Evolutionary conservation across 2,329 filamentous ascomycete genomes (phyloP), one percentile per base, ranked within the genome.

Genomic region (Alternaria arborescens): DNA sequence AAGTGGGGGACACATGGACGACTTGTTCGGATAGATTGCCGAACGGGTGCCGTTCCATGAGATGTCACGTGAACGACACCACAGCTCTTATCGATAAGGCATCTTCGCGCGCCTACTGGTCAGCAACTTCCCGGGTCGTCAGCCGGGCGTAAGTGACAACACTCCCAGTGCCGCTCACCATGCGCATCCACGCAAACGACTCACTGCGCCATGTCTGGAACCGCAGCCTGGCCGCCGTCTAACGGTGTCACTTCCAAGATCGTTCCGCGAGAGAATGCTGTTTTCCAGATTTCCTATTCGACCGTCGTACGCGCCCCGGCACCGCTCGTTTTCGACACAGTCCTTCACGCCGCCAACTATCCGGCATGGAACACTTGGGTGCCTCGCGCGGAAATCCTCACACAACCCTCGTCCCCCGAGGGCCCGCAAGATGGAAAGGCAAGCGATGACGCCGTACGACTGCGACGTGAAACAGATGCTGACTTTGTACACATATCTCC

Each of bases 351-450:
- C 3, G 59, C 61, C 3, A 59, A 66, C 12, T 71, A 70, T n/a
- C 28, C 58, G 4, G 32, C 58, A 12, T 71, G 69, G 69, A 69
- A 67, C 40, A 68, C 67, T 0, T 70, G 68, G 53, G 62, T 71
- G 11, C 69, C 67, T 3, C 43, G 40, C n/a, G 65, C 56, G 16
- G 50, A 48, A 16, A 58, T 71, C n/a, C 40, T 55, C 16, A 46
- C 56, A 4, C 68, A 67, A 10, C 52, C 58, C 5, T 36, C 52
- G 2, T 59, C 57, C 1, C 14, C 58, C n/a, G 56, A 28, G 8
- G 18, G 41, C 24, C 12, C 43, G 12, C n/a, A 38, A 16, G 51
- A 59, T 36, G 32, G 14, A 36, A 14, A 14, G 12, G 32, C 32
- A 36, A 36, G 32, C 14, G 12, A 36, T 12, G 32, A 14, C 6